phyloP scores from a whole-genome alignment of 2,329 filamentous ascomycete species.

The Zasmidium citrigriseum region DNA sequence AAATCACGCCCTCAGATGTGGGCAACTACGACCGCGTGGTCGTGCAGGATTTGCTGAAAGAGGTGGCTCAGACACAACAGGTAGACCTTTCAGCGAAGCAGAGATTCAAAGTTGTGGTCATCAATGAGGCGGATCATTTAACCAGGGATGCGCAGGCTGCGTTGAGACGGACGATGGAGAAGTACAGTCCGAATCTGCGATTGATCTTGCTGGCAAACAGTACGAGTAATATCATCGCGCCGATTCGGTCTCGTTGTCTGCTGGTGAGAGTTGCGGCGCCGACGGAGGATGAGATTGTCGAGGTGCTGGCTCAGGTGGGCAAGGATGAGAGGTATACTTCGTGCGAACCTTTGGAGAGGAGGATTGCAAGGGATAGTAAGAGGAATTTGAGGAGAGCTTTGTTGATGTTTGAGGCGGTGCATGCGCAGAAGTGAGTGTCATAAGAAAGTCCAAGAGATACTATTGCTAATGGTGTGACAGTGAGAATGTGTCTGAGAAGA shows the following conservation, averaged over 20 bases:
- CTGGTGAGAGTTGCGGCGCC: conserved; percentile 90
- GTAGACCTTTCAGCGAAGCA: conserved; percentile 92
- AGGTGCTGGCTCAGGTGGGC: conserved; percentile 68
- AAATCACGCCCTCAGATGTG: conserved; percentile 96
- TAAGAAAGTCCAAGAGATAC: neutral
- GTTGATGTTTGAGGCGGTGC: conserved; percentile 95
- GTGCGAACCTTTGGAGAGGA: conserved; percentile 72
- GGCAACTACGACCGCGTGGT: conserved; percentile 96
- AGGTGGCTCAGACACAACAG: conserved; percentile 98
- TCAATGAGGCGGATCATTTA: conserved; percentile 96
- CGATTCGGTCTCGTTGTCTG: conserved; percentile 87
- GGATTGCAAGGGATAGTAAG: conserved; percentile 87
- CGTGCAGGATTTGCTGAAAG: conserved; percentile 91
- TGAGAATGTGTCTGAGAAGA: conserved; percentile 85
- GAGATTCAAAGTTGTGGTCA: conserved; percentile 96
- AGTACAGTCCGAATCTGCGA: conserved; percentile 93
- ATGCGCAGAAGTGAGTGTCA: conserved; percentile 83
- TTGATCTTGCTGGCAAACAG: conserved; percentile 92
- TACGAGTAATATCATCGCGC: conserved; percentile 98
- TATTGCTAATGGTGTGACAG: conserved; percentile 49
- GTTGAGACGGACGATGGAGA: conserved; percentile 95
- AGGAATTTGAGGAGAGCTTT: conserved; percentile 86
- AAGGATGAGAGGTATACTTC: conserved; percentile 84
- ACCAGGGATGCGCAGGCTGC: conserved; percentile 94
- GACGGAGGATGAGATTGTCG: conserved; percentile 79